Evolutionary conservation across 1,284 basidiomycete genomes (phyloP), one percentile per base, ranked within the genome.

Genomic region (Hypsizygus ulmarius): DNA sequence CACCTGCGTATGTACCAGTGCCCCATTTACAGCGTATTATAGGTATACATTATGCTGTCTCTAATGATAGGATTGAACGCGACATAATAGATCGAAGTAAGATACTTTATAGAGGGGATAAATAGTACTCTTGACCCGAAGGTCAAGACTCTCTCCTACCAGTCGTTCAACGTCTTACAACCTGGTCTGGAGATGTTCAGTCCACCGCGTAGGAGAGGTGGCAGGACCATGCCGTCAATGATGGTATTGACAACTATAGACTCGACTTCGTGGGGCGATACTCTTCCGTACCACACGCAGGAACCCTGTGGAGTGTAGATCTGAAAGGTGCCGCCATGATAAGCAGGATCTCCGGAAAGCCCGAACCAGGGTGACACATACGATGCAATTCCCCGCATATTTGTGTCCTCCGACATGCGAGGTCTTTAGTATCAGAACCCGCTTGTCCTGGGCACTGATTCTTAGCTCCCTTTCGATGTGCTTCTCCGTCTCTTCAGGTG

Each of bases 391-490:
- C 19, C 95, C 95, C 14, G 90, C 87, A 64, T 87, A 97, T 56
- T 87, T 86, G 71, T 97, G 94, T 1, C 93, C 93, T 39, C 93
- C 93, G 39, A 93, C 77, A 67, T 97, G 95, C 21, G 90, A 94
- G 53, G 84, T 88, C 61, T 81, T 84, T 60, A 97, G 73, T 50
- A 97, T 84, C 38, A 95, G 84, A 7, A 84, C 90, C 51, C 70
- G 73, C 61, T 67, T 77, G 51, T 69, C 73, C 29, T 67, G 68
- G 25, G 75, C 71, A 34, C 80, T 75, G 30, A 68, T 72, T 56
- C 76, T 75, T 15, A 89, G 69, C 54, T 75, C 74, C 12, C 68
- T 61, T 28, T 70, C 59, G 42, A 84, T 71, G 54, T 66, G 59
- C 53, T 69, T 59, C 38, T 72, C 67, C 21, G 66, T 59, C 51